Evolutionary conservation across 441 rosid genomes (phyloP), one percentile per base, ranked within the genome.

Genomic region (Populus trichocarpa): DNA sequence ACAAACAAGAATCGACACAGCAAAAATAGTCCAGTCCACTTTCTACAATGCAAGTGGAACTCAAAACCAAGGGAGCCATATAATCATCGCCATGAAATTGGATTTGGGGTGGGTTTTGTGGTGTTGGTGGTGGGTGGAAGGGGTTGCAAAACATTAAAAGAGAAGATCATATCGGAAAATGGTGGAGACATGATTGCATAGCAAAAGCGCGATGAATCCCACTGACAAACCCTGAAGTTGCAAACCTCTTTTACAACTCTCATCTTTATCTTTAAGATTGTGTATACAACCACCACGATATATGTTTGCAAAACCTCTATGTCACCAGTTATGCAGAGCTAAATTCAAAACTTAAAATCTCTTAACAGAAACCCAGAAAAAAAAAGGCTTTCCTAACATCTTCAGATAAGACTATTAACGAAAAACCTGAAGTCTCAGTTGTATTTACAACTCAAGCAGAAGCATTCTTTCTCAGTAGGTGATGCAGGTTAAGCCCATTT

Each of bases 401-500:
- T 64, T 50, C n/a, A 20, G 63, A 18, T 2, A 20, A 20, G 63
- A 57, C 10, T 18, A 18, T 53, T 53, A 26, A 28, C 33, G 22
- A 11, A 67, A 67, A 32, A 67, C 8, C 38, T 16, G 70, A 38
- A 70, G 12, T 16, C 33, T 36, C 46, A n/a, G 10, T 6, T 13
- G 40, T 23, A 11, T 40, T 8, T 18, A 57, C 7, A 30, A 26
- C 59, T 79, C 76, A 63, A 33, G 77, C 63, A 69, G 77, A 70
- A 74, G 74, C 79, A 83, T 88, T 89, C 79, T 85, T 91, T 78
- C 95, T 85, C 67, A 93, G 80, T 28, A 93, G 88, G 74, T 84
- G 84, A 70, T 89, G 90, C 75, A 93, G 80, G 79, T 88, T 83
- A 66, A 93, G 92, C 36, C 77, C 81, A 77, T 86, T 90, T 86